Evolutionary conservation across 2,329 filamentous ascomycete species (phyloP).

Genomic region (Verticillium zaregamsianum): DNA sequence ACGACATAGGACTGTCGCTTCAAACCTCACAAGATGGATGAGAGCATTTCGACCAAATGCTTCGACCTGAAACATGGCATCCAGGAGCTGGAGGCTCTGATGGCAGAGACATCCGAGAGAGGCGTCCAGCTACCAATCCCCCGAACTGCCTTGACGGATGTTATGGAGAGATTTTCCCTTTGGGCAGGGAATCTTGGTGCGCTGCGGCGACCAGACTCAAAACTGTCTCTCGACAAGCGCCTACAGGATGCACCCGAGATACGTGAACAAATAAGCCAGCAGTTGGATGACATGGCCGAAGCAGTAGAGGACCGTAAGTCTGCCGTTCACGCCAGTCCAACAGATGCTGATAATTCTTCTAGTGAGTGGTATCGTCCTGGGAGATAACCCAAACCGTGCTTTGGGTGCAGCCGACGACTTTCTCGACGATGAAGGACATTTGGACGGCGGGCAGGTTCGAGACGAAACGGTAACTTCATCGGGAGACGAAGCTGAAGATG

Average conservation of each 20-base stretch:
- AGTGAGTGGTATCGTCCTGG: neutral
- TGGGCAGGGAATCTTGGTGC: constrained; percentile 12
- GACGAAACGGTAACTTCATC: neutral
- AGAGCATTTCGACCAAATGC: neutral
- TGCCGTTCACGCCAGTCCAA: neutral
- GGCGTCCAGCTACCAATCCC: no score
- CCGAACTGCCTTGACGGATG: neutral
- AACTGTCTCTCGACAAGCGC: constrained; percentile 9
- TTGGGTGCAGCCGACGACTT: neutral
- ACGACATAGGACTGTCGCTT: no score
- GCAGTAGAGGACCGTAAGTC: constrained; percentile 9
- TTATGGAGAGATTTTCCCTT: constrained; percentile 9
- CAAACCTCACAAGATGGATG: neutral
- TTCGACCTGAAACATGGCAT: neutral
- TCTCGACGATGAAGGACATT: neutral
- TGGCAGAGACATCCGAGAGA: neutral
- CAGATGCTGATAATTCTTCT: neutral
- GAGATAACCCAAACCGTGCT: neutral
- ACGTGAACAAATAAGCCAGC: constrained; percentile 1
- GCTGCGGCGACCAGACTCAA: neutral
- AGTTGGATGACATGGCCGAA: constrained; percentile 8
- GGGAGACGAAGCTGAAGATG: neutral
- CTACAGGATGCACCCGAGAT: constrained; percentile 1
- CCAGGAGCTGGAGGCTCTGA: neutral
- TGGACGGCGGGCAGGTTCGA: neutral